Percentiles rank a stretch among this genome's conserved stretches.
Evolutionary conservation across 257 asterid species (phyloP).

Genomic region (Rehmannia glutinosa): DNA sequence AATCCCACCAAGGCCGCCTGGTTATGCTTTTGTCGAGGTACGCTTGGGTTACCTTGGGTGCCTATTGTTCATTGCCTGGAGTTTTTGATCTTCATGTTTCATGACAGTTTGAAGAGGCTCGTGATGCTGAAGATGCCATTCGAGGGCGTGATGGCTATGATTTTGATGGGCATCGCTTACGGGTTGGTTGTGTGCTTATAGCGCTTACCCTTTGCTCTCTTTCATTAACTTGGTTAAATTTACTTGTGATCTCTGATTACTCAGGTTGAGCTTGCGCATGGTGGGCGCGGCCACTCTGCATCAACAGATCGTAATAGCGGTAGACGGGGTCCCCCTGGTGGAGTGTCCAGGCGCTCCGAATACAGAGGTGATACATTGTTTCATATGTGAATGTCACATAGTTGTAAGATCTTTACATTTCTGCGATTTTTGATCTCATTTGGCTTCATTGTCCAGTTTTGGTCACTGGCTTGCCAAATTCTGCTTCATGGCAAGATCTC

Average conservation of each 20-base stretch:
- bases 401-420: background rate
- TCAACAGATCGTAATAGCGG: constrained; percentile 63
- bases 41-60: constrained; percentile 6
- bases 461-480: constrained; percentile 81
- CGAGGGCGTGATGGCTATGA: constrained; percentile 99
- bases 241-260: constrained; percentile 1
- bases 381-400: background rate
- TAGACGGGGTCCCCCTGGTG: constrained; percentile 89
- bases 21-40: constrained; percentile 98
- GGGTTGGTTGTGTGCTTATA: constrained; percentile 48
- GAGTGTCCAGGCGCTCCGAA: constrained; percentile 91
- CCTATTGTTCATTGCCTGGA: background rate
- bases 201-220: background rate
- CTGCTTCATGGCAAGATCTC: constrained; percentile 99
- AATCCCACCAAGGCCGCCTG: constrained; percentile 98
- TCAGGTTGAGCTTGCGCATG: constrained; percentile 98
- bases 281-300: constrained; percentile 89
- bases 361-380: constrained; percentile 50
- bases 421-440: constrained; percentile 5
- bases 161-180: constrained; percentile 89
- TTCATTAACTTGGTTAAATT: background rate
- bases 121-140: constrained; percentile 99
- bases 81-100: background rate
- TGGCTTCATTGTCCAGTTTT: constrained; percentile 43
- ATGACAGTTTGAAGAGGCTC: constrained; percentile 85